Evolutionary conservation across 495 filamentous ascomycete genomes (phyloP), one percentile per base, ranked within the genome.

Genomic region (Penicilliopsis zonata): DNA sequence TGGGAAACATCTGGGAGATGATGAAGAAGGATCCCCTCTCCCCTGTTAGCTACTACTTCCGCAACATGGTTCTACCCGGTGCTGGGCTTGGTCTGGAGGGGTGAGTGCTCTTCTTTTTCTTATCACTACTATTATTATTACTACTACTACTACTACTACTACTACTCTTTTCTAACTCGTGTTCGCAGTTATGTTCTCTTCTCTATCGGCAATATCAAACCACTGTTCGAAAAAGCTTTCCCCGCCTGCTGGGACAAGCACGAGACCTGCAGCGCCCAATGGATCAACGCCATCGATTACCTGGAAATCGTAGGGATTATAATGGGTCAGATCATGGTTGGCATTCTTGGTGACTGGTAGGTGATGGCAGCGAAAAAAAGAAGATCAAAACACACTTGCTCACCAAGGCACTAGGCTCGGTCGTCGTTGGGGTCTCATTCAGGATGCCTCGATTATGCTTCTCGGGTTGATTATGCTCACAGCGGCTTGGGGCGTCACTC

Each of bases 361-460:
- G n/a, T n/a, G n/a, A n/a, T n/a, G n/a, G n/a, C n/a, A n/a, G n/a
- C n/a, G n/a, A n/a, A n/a, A n/a, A n/a, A n/a, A n/a, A n/a, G n/a
- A n/a, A n/a, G n/a, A n/a, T n/a, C n/a, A n/a, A n/a, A n/a, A n/a
- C n/a, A n/a, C n/a, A n/a, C n/a, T n/a, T n/a, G n/a, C n/a, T n/a
- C n/a, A n/a, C n/a, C n/a, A n/a, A n/a, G 27, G 22, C 14, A 35
- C 13, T 29, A 76, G 80, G 78, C 57, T 86, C 28, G 86, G 86
- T 36, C 82, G 86, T 46, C 77, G 86, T 42, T 94, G 78, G 78
- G 86, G 85, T 65, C 62, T 94, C 29, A 87, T 92, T 45, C 85
- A 93, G 58, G 86, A 94, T 57, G 85, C 83, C n/a, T 40, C 73
- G 6, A 82, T 94, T 67, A 94, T 93, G 86, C 80, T 92, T 42